A percentile compares a stretch with the other conserved stretches of the same genome.
phyloP scores from a whole-genome alignment of 2,329 filamentous ascomycete genomes.

The Fusarium nygamai region DNA sequence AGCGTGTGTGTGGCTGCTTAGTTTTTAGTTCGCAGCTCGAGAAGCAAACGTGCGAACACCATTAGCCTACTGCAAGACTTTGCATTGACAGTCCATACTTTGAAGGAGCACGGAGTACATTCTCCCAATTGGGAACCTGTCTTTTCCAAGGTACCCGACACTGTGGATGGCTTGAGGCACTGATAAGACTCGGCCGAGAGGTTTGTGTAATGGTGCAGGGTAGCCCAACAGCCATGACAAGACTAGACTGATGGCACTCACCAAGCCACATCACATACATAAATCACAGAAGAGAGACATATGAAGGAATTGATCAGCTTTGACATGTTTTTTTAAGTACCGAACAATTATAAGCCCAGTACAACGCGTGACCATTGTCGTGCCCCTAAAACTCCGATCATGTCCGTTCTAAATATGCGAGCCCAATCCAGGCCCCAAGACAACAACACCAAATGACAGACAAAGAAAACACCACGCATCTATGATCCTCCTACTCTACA shows the following conservation, averaged over 20 bases:
- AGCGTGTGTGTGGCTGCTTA: not conserved
- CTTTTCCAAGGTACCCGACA: not conserved
- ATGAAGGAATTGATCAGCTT: constrained; percentile 3
- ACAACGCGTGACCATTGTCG: constrained; percentile 22
- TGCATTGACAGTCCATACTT: not conserved
- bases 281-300: not conserved
- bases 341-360: constrained; percentile 11
- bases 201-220: not conserved
- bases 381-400: constrained; percentile 37
- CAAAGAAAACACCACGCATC: constrained; percentile 9
- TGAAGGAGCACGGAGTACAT: not conserved
- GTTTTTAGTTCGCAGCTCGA: not conserved
- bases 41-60: not conserved
- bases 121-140: not conserved
- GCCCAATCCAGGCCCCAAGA: not conserved
- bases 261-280: not conserved
- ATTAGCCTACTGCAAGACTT: not conserved
- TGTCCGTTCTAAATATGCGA: constrained; percentile 32
- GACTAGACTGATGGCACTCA: not conserved
- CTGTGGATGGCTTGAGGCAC: not conserved
- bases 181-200: not conserved
- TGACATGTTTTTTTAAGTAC: constrained; percentile 22
- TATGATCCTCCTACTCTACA: not conserved
- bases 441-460: not conserved
- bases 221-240: not conserved